phyloP scores from a whole-genome alignment of 176 grass and related monocot species.

The Oryza rufipogon region DNA sequence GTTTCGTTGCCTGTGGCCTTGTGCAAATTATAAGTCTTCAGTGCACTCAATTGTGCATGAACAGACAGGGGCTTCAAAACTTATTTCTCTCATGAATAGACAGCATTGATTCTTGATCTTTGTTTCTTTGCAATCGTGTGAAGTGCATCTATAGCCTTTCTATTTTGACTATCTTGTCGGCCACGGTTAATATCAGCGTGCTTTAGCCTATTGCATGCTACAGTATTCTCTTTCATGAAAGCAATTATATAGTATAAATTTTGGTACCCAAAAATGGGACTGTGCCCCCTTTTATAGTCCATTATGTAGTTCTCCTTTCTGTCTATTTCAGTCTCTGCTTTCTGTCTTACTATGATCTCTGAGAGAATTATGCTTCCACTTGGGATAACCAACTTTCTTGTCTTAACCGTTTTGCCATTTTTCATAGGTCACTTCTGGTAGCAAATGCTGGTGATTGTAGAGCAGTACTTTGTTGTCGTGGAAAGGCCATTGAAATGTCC shows the following conservation, averaged over 20 bases:
- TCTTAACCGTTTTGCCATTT: background rate
- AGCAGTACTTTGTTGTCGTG: constrained; percentile 84
- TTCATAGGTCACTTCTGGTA: constrained; percentile 78
- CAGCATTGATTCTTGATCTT: background rate
- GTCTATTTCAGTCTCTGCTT: background rate
- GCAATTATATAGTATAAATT: background rate
- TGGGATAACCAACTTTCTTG: background rate
- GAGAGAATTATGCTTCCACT: background rate
- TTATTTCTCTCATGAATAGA: background rate
- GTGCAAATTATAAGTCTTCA: constrained; percentile 1
- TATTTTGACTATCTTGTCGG: background rate
- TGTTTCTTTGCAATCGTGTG: background rate
- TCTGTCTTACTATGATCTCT: background rate
- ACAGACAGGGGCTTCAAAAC: background rate
- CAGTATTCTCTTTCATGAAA: background rate
- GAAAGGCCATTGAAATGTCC: constrained; percentile 85
- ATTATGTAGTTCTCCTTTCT: background rate
- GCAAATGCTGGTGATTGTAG: constrained; percentile 95
- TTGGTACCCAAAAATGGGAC: background rate
- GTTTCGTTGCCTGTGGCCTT: background rate
- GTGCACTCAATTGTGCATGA: background rate
- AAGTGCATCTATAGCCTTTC: background rate
- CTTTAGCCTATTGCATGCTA: background rate
- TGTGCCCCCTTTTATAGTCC: background rate
- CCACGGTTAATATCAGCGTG: constrained; percentile 6